Base-by-base conservation (phyloP, 371 early-diverging fungal genomes). In the Mucor lusitanicus region DNA sequence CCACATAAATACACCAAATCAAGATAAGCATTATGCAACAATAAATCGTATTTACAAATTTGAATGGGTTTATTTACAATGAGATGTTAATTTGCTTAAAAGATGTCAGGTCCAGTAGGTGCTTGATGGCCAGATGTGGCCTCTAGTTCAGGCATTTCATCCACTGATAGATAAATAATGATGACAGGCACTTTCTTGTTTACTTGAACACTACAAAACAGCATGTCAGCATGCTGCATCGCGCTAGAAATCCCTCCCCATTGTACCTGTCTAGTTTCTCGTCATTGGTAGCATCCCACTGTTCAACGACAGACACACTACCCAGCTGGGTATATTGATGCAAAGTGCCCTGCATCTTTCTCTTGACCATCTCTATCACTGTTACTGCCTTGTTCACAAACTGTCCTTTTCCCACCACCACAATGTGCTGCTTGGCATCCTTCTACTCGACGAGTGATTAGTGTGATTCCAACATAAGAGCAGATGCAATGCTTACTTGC, bases 261-360 rank as follows among this genome's bases (percentile, higher is more conserved):
- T 15, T 56, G 64, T 74, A 79, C 82, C 72, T 75, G 33, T 80
- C 81, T n/a, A 80, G 61, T 23, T 77, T 72, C 39, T 76, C 72
- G 33, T 72, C 76, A 53, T 76, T 57, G 4, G 68, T 69, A 5
- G 88, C 80, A 61, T 85, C 85, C 88, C 88, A 88, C 57, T 83
- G 73, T 42, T 88, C 87, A 23, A 69, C 69, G 2, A 82, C 77
- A 9, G 79, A 77, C 8, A 81, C 73, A 53, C 79, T 85, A 9
- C 88, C 88, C 7, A 88, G 71, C 37, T 88, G 86, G 32, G 86
- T 88, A 53, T 86, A 88, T 50, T 88, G 88, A 65, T 88, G 87
- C 25, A 88, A 56, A 1, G 82, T 69, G 0, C 88, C 88, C 58
- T 83, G 80, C 77, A 85, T 74, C 12, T 79, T 69, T 54, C 91